Percentiles rank a stretch among this genome's conserved stretches.
Evolutionary conservation across 164 flowering plant species (phyloP).

Genomic region (Paratinospora sagittata): DNA sequence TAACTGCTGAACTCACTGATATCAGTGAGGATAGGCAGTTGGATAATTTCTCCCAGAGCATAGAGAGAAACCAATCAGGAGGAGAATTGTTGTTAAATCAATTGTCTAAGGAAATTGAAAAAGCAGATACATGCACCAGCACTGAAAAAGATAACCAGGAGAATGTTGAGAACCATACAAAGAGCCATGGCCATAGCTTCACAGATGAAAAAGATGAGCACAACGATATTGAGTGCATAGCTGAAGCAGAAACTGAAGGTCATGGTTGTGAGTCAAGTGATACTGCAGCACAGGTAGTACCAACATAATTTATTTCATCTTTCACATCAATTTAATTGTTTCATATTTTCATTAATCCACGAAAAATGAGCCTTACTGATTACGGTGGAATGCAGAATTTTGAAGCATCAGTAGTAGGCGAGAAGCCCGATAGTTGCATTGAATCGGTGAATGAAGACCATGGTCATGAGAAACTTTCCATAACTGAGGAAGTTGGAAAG

Average conservation of each 20-base stretch:
- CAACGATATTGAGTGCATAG: slow-evolving; percentile 5
- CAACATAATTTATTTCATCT: neutral
- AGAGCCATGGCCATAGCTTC: slow-evolving; percentile 8
- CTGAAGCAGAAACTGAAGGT: slow-evolving; percentile 1
- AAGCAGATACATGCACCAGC: slow-evolving; percentile 1
- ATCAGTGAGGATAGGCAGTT: neutral
- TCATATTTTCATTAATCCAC: neutral
- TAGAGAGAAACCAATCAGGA: slow-evolving; percentile 5
- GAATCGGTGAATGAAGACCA: slow-evolving; percentile 14
- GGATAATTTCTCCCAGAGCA: slow-evolving; percentile 1
- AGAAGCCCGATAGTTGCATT: slow-evolving; percentile 13
- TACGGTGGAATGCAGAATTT: slow-evolving; percentile 16
- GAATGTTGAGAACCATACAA: too few relatives aligned
- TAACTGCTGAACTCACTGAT: neutral
- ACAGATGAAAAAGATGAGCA: neutral
- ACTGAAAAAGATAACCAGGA: slow-evolving; percentile 7
- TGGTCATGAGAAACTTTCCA: slow-evolving; percentile 1
- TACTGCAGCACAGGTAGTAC: slow-evolving; percentile 19
- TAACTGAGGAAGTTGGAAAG: slow-evolving; percentile 10
- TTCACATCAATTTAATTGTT: slow-evolving; percentile 2
- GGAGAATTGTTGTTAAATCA: slow-evolving; percentile 5
- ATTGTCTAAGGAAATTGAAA: slow-evolving; percentile 6
- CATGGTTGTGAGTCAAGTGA: neutral
- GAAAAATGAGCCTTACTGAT: neutral
- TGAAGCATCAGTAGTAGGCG: slow-evolving; percentile 12